Evolutionary conservation across 2,329 filamentous ascomycete genomes (phyloP), one percentile per base, ranked within the genome.

Genomic region (Neonectria ditissima): DNA sequence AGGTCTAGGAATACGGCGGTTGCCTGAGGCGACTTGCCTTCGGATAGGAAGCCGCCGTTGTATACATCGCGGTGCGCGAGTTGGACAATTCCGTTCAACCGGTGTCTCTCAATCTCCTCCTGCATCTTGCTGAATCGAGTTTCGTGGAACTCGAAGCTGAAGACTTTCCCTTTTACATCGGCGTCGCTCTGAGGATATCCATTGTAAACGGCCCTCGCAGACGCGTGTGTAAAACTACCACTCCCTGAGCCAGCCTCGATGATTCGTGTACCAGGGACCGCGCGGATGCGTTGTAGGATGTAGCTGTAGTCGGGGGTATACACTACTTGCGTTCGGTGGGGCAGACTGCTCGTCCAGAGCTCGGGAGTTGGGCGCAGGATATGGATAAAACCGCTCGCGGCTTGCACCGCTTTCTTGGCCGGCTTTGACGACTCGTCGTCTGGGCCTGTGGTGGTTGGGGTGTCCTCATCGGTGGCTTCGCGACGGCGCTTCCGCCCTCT

Each of bases 261-360:
- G 37, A 96, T 81, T 20, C 84, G 86, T 48, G 88, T 86, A 5
- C 93, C 92, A 0, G 92, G 92, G 20, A 91, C 82, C 5, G 91
- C 92, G 32, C 91, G 86, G 72, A 96, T 86, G 34, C 92, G 85
- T 72, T 94, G 91, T 11, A 96, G 82, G 52, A 96, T 88, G 75
- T 94, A 96, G 80, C 92, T 94, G 79, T 94, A 94, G 76, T 96
- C 92, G 16, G 92, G 92, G 0, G 91, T 94, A 76, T 96, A 96
- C 56, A 96, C 92, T 39, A 96, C 92, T 75, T 96, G 92, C 0
- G 92, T 96, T 65, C 92, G 85, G 76, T 96, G 92, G 1, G 92
- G 92, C 51, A 96, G 79, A 62, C 91, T 92, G 58, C 87, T 86
- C 0, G 92, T 96, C 92, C 92, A 96, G 22, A 92, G 84, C 77